Base-by-base conservation (phyloP, 2,329 filamentous ascomycete genomes). In the Balansia obtecta region DNA sequence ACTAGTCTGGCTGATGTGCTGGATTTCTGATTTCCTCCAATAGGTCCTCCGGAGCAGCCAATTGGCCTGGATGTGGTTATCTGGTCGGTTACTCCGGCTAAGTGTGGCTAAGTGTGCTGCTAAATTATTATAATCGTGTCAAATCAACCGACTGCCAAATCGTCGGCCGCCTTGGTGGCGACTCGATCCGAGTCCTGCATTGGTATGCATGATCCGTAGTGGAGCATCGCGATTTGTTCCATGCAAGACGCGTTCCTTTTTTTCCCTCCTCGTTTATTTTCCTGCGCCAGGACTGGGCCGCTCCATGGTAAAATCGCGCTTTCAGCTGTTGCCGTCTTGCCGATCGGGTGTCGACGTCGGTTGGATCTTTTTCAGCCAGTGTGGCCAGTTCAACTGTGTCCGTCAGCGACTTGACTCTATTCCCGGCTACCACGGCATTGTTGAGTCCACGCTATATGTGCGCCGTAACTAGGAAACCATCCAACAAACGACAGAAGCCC, bases 191-290 rank as follows among this genome's bases (percentile, higher is more conserved):
- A 48, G 38, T 32, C 38, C 46, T 42, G 46, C 38, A 27, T 27
- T 27, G 27, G 27, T 1, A 48, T 48, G 46, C 20, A 48, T 33
- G 18, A 47, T 46, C 50, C 50, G 45, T 41, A 27, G 50, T 54
- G 50, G 52, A 50, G 38, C 40, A 48, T 41, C 20, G 40, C 34
- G 10, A 45, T 30, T 38, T 13, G 20, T 45, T 32, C 47, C 51
- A 30, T 42, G 37, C 39, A 51, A 41, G 39, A 30, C 52, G 52
- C 50, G 52, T 41, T 44, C 50, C 52, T 54, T 53, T 39, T 41
- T 48, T 16, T 48, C n/a, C 27, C 2, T 43, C 20, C 13, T 32
- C 16, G 11, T 37, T 22, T 45, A 50, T 39, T 41, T 51, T 46
- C 32, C 43, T 30, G 44, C 40, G 44, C 12, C 37, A 47, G 6